Evolutionary conservation across 306 rosid genomes (phyloP).

Genomic region (Cotoneaster glaucophyllus): DNA sequence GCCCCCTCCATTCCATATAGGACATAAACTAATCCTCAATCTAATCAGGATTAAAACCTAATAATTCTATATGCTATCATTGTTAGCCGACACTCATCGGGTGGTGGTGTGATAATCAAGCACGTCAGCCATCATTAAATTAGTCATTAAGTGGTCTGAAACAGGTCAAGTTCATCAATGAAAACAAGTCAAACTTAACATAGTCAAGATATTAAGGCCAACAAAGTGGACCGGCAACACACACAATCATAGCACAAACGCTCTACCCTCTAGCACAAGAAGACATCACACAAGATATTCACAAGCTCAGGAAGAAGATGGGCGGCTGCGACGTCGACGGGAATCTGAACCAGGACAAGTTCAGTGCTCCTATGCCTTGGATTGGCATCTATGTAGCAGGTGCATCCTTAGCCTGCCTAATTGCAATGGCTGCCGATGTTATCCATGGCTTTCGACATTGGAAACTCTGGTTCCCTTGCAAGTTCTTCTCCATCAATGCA

Average conservation of each 20-base stretch:
- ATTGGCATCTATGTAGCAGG: conserved; percentile 74
- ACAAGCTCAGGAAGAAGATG: conserved; percentile 25
- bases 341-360: conserved; percentile 46
- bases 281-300: background rate
- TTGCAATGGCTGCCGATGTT: conserved; percentile 56
- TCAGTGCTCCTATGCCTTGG: conserved; percentile 89
- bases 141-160: no score
- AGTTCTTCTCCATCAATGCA: conserved; percentile 62
- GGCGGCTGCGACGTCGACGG: conserved; percentile 53
- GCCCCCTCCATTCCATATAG: background rate
- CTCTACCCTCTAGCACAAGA: background rate
- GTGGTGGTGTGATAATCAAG: background rate
- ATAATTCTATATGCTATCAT: background rate
- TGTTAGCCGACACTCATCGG: background rate
- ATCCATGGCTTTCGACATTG: conserved; percentile 44
- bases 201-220: background rate
- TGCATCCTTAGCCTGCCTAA: conserved; percentile 58
- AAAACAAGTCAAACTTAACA: background rate
- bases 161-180: no score
- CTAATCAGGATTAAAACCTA: background rate
- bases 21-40: background rate
- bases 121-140: background rate
- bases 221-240: background rate
- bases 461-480: conserved; percentile 77
- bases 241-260: background rate